Conservation (phyloP, 306 rosid species). For the Quercus alba region DNA sequence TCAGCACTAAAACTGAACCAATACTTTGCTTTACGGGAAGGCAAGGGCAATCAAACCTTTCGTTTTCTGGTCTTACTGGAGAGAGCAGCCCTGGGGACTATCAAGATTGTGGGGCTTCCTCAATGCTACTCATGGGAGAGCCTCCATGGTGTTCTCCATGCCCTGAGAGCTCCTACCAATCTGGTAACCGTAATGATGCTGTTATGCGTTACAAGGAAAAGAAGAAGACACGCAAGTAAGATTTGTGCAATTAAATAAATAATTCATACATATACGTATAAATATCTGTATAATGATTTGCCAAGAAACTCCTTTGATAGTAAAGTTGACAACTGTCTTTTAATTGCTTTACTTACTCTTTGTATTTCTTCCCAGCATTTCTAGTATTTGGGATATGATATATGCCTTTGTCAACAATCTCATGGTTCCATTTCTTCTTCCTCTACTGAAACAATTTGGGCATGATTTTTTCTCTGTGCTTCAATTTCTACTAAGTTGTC, state of each 20-base stretch:
- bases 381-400: not conserved
- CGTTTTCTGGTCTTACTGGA: conserved; percentile 74
- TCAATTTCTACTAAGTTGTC: not conserved
- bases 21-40: conserved; percentile 42
- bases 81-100: conserved; percentile 61
- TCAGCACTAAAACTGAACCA: conserved; percentile 84
- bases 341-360: conserved; percentile 1
- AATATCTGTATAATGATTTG: not conserved
- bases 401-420: not conserved
- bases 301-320: not conserved
- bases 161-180: conserved; percentile 63
- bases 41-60: conserved; percentile 64
- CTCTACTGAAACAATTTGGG: not conserved
- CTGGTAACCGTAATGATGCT: conserved; percentile 80
- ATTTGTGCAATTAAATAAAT: conserved; percentile 4
- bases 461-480: not conserved
- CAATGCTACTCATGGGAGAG: conserved; percentile 82
- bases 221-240: conserved; percentile 89
- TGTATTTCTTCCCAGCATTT: not conserved
- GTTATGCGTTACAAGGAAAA: conserved; percentile 97
- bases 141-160: conserved; percentile 89
- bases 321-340: conserved; percentile 13
- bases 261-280: not conserved
- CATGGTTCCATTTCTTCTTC: not conserved
- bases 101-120: conserved; percentile 90